Base-by-base conservation (phyloP, 805 yeast species). In the Maudiozyma barnettii region DNA sequence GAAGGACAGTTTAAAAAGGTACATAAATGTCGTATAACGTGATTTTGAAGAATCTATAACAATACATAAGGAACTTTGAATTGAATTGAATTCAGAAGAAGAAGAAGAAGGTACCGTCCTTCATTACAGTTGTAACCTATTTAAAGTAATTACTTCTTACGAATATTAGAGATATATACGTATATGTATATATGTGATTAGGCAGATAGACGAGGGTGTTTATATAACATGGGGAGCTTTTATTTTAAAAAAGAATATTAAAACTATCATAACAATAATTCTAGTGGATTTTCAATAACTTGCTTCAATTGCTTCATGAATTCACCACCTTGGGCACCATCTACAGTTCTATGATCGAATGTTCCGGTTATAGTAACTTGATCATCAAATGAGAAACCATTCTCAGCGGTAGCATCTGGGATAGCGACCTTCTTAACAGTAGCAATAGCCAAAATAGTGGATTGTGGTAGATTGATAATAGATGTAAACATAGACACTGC, bases 271-370 rank as follows among this genome's bases (percentile, higher is more conserved):
- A 93, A 74, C 68, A 93, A 73, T 70, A 93, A 73, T 73, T 89
- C 96, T 66, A 93, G 78, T 64, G 99, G 99, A 76, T 93, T 90
- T 76, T 93, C 99, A 57, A 93, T 70, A 55, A 89, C 81, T 61
- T 76, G 76, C 80, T 93, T 93, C 71, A 93, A 77, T 58, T 88
- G 96, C 71, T 80, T 88, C 76, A 93, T 86, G 78, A 80, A 93
- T 60, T 93, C 98, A 67, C 95, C 99, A 61, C 95, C 99, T 60
- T 84, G 80, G 47, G 98, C 98, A 65, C 99, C 99, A 65, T 93
- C 99, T 54, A 91, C 82, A 51, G 84, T 83, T 76, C 97, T 86
- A 77, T 93, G 99, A 74, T 93, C 99, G 64, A 93, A 93, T 46
- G 98, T 86, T 71, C 95, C 98, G 48, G 98, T 90, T 67, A 91